Evolutionary conservation across 2,329 filamentous ascomycete genomes (phyloP).

Genomic region (Aspergillus ustus): DNA sequence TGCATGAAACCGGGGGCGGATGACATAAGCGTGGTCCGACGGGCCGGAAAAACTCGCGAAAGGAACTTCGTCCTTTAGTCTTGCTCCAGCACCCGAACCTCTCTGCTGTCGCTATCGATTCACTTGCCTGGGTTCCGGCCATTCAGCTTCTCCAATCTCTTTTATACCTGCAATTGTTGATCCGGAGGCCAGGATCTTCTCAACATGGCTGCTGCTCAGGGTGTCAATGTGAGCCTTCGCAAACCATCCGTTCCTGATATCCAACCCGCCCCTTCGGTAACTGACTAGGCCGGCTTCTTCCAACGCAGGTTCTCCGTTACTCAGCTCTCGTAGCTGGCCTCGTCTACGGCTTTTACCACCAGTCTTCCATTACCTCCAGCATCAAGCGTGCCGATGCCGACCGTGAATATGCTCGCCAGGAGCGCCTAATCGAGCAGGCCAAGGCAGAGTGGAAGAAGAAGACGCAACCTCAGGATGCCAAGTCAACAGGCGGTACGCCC

Average conservation of each 20-base stretch:
- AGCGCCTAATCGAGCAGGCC: slow-evolving; percentile 87
- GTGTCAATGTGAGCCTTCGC: slow-evolving; percentile 64
- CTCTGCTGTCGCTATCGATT: slow-evolving; percentile 41
- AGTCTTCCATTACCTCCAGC: slow-evolving; percentile 74
- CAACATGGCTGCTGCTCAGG: slow-evolving; percentile 67
- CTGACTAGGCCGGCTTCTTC: slow-evolving; percentile 17
- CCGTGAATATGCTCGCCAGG: slow-evolving; percentile 88
- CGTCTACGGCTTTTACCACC: slow-evolving; percentile 95
- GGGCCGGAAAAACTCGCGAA: slow-evolving; percentile 50
- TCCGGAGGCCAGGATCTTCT: slow-evolving; percentile 48
- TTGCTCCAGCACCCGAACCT: slow-evolving; percentile 32
- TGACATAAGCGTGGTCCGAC: slow-evolving; percentile 45
- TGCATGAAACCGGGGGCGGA: slow-evolving; percentile 25
- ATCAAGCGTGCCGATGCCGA: slow-evolving; percentile 73
- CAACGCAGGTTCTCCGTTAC: slow-evolving; percentile 87
- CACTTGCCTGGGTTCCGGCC: slow-evolving; percentile 36
- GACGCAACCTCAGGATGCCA: slow-evolving; percentile 58
- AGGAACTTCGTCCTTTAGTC: slow-evolving; percentile 38
- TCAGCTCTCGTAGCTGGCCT: slow-evolving; percentile 89
- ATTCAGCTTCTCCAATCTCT: slow-evolving; percentile 34
- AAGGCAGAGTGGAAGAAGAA: slow-evolving; percentile 89
- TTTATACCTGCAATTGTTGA: slow-evolving; percentile 45
- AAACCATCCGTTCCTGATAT: slow-evolving; percentile 25
- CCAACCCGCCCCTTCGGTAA: slow-evolving; percentile 18
- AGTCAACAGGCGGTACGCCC: slow-evolving; percentile 43